Percentiles rank a stretch among this genome's conserved stretches.
phyloP scores from a whole-genome alignment of 805 yeast species.

The Myxozyma monticola region DNA sequence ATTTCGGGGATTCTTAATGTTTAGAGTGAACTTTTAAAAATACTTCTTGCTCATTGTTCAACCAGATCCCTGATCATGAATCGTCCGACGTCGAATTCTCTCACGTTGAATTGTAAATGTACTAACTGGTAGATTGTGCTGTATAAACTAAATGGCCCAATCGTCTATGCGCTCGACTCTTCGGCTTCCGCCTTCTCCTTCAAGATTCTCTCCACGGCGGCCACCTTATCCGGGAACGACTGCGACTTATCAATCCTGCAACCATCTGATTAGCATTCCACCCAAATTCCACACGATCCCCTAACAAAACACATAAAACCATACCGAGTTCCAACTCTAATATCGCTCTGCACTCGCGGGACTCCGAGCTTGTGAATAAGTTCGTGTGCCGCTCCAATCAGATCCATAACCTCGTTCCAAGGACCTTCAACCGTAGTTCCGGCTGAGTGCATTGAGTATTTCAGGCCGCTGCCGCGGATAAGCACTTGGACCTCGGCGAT shows the following conservation, averaged over 20 bases:
- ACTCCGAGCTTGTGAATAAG: conserved; percentile 70
- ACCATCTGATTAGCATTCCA: neutral
- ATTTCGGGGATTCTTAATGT: no score
- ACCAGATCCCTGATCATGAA: no score
- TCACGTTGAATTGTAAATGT: neutral
- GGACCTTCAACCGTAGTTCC: conserved; percentile 91
- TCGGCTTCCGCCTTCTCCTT: conserved; percentile 13
- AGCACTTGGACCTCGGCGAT: conserved; percentile 67
- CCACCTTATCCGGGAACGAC: conserved; percentile 29
- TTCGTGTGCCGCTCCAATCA: conserved; percentile 78
- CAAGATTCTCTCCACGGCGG: conserved; percentile 25
- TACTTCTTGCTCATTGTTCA: no score
- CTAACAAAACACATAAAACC: conserved; percentile 30
- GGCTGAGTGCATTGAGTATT: conserved; percentile 79
- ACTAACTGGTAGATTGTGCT: neutral
- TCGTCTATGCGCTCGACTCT: neutral
- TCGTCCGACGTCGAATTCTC: neutral
- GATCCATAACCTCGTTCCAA: conserved; percentile 82
- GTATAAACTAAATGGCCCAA: neutral
- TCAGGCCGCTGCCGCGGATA: conserved; percentile 61
- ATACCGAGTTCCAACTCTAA: conserved; percentile 73
- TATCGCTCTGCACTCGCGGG: conserved; percentile 79
- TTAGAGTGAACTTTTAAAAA: no score
- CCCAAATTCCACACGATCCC: no score
- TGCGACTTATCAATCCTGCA: conserved; percentile 29